Percentiles rank a stretch among this genome's conserved stretches.
Conservation (phyloP, 345 rosid genomes). For the Rhodamnia rubescens region DNA sequence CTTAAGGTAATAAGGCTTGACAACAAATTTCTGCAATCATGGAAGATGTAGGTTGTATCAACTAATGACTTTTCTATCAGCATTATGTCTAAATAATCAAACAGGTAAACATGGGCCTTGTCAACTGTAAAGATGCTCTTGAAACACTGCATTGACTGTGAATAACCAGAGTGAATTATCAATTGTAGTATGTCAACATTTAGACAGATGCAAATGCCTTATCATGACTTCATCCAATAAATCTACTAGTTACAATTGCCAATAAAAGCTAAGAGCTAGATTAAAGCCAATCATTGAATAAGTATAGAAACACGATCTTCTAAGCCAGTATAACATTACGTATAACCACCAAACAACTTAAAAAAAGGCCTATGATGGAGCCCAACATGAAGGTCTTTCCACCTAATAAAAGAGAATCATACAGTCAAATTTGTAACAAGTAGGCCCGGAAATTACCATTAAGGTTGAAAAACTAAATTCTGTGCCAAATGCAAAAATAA, state of each 20-base stretch:
- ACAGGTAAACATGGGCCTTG: not conserved
- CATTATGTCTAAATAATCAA: not conserved
- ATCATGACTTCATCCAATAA: not conserved
- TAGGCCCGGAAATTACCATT: not conserved
- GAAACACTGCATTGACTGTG: not conserved
- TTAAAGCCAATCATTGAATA: not conserved
- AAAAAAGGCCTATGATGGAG: not conserved
- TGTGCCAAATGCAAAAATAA: not conserved
- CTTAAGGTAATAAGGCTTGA: conserved; percentile 61
- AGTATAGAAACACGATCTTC: not conserved
- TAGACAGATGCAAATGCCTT: not conserved
- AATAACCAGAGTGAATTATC: not conserved
- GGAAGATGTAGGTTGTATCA: not conserved
- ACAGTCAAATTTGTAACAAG: not conserved
- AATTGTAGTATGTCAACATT: not conserved
- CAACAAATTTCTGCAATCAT: conserved; percentile 51
- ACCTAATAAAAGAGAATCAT: not conserved
- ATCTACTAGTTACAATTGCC: not conserved
- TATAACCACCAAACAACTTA: not conserved
- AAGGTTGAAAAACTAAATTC: not conserved
- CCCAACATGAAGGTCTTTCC: not conserved
- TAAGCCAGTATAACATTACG: not conserved
- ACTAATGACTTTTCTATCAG: not conserved
- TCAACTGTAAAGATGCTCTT: not conserved
- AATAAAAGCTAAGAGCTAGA: not conserved